A percentile compares a stretch with the other conserved stretches of the same genome.
Conservation (phyloP, 1,284 basidiomycete genomes). For the Puccinia novopanici region DNA sequence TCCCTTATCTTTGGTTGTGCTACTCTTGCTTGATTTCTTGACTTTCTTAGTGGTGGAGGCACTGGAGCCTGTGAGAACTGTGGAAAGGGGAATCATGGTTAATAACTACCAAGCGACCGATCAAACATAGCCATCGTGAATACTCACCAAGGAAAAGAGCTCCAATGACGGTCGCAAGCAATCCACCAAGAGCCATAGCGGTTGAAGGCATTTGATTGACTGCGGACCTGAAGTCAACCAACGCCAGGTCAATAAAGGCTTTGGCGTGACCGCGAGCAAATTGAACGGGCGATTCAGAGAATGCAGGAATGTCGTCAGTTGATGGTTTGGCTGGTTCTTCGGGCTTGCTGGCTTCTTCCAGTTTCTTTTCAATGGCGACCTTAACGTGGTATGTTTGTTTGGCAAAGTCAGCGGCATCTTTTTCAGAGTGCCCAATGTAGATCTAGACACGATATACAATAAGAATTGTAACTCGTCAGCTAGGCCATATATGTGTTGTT, state of each 20-base stretch:
- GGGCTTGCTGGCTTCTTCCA: conserved; percentile 61
- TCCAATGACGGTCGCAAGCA: conserved; percentile 74
- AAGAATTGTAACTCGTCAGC: conserved; percentile 1
- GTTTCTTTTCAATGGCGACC: conserved; percentile 62
- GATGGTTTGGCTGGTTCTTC: conserved; percentile 66
- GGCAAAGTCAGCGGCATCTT: conserved; percentile 78
- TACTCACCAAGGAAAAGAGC: conserved; percentile 45
- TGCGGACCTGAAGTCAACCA: conserved; percentile 71
- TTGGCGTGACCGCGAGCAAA: conserved; percentile 76
- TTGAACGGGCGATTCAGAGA: conserved; percentile 68
- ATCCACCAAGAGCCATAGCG: conserved; percentile 72
- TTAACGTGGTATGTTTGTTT: conserved; percentile 82
- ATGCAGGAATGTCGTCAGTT: conserved; percentile 56
- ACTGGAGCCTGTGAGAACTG: conserved; percentile 52
- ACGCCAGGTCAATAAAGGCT: conserved; percentile 72
- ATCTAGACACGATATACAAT: conserved; percentile 64
- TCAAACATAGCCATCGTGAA: background rate
- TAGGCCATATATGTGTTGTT: background rate
- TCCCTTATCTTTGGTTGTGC: conserved; percentile 45
- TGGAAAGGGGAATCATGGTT: background rate
- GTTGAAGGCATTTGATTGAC: conserved; percentile 81
- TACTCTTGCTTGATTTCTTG: conserved; percentile 52
- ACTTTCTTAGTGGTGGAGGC: conserved; percentile 51
- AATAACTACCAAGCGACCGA: background rate
- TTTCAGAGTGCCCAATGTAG: conserved; percentile 82